Evolutionary conservation across 169 alveolate genomes (phyloP).

Genomic region (Plasmodium malariae): DNA sequence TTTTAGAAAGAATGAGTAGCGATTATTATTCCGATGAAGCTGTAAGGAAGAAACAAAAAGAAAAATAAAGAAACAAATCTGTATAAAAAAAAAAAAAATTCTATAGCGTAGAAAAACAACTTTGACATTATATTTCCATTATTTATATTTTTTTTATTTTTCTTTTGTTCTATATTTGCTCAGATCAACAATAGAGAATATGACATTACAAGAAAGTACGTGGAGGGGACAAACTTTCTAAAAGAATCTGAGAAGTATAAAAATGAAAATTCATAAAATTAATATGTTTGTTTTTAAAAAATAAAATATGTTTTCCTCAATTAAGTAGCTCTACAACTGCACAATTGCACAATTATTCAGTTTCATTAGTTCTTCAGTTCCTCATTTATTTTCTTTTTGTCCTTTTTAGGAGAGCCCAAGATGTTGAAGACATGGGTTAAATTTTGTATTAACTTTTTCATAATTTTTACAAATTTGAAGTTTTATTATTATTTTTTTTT

Average conservation of each 20-base stretch:
- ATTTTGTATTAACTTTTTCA: not conserved
- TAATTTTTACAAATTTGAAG: not conserved
- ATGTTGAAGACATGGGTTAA: constrained; percentile 72
- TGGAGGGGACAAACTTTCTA: constrained; percentile 57
- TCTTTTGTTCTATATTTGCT: not conserved
- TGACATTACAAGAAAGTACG: constrained; percentile 41
- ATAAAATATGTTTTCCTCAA: not conserved
- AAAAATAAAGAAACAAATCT: not conserved
- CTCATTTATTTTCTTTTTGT: not conserved
- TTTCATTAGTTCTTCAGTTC: too few species aligned
- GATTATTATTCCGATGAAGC: constrained; percentile 58
- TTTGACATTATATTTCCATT: not conserved
- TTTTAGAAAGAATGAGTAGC: constrained; percentile 54
- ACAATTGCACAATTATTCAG: too few species aligned
- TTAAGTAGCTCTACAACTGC: too few species aligned
- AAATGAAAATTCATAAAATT: not conserved
- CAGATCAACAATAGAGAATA: constrained; percentile 27
- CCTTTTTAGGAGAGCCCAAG: constrained; percentile 76
- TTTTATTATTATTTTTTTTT: not conserved
- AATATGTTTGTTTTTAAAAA: too few species aligned
- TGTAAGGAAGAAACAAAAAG: not conserved
- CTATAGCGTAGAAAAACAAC: not conserved
- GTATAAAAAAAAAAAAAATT: not conserved
- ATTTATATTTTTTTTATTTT: not conserved
- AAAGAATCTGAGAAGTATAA: constrained; percentile 63